These are phyloP conservation scores for Hypoxylon cercidicola DNA, from an alignment of 495 filamentous ascomycete genomes.

Conservation along the genomic window DNA sequence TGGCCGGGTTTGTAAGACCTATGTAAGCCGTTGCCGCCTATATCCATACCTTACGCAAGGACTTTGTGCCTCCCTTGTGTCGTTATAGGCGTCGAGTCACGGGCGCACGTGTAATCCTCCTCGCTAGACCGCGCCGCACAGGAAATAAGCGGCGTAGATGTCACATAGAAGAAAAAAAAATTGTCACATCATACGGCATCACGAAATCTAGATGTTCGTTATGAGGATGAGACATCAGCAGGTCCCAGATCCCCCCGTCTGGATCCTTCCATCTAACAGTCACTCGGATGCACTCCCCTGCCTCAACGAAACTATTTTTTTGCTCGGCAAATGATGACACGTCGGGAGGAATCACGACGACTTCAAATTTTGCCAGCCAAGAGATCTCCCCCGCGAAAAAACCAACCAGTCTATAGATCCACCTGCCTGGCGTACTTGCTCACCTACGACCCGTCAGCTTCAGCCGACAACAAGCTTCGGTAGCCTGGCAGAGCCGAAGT, in stretches of 20 bases:
- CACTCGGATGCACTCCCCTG: background rate
- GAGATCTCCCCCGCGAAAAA: conserved; percentile 35
- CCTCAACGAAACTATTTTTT: background rate
- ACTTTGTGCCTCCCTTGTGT: no score
- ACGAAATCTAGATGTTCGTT: background rate
- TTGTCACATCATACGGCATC: background rate
- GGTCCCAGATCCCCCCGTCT: background rate
- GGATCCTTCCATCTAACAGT: background rate
- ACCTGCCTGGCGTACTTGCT: conserved; percentile 5
- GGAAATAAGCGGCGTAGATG: background rate
- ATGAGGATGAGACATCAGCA: background rate
- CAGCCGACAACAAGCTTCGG: conserved; percentile 23
- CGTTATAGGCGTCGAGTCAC: no score
- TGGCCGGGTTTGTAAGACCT: no score
- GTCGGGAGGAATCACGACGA: conserved; percentile 17
- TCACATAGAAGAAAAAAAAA: background rate
- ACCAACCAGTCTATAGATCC: no score
- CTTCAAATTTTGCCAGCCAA: conserved; percentile 25
- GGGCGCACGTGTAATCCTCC: no score
- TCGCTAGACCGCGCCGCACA: no score
- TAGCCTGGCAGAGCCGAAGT: conserved; percentile 16
- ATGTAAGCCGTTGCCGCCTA: no score
- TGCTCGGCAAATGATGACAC: background rate
- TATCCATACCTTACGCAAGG: no score
- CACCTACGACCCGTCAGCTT: conserved; percentile 4